Percentiles rank a stretch among this genome's conserved stretches.
Evolutionary conservation across 768 basidiomycete species (phyloP).

Genomic region (Lactarius hatsudake): DNA sequence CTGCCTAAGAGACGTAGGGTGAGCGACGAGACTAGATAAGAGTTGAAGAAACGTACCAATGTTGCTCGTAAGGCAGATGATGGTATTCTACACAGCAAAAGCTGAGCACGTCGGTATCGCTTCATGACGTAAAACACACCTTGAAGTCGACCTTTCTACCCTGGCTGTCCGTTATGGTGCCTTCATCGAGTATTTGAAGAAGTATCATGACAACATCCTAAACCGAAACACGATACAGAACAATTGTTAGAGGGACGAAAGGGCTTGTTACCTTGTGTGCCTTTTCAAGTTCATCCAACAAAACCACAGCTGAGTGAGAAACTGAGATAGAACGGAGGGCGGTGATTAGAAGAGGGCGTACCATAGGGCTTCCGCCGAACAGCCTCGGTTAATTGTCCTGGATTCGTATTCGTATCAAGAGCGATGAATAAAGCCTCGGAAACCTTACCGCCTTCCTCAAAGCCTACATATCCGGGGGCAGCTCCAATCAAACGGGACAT

Average conservation of each 20-base stretch:
- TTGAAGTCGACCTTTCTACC: slow-evolving; percentile 92
- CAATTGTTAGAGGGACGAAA: background rate
- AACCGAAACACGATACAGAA: background rate
- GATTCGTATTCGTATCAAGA: background rate
- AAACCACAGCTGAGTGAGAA: slow-evolving; percentile 48
- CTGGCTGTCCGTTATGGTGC: slow-evolving; percentile 85
- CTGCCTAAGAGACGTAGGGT: slow-evolving; percentile 35
- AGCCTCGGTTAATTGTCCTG: slow-evolving; percentile 63
- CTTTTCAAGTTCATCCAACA: slow-evolving; percentile 67
- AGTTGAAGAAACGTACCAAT: slow-evolving; percentile 45
- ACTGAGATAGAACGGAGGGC: background rate
- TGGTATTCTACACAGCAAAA: slow-evolving; percentile 63
- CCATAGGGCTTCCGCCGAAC: slow-evolving; percentile 60
- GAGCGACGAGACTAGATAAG: background rate
- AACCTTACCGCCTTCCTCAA: slow-evolving; percentile 61
- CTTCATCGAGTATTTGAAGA: slow-evolving; percentile 89
- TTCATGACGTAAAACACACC: slow-evolving; percentile 36
- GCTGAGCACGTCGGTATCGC: background rate
- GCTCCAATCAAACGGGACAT: slow-evolving; percentile 90
- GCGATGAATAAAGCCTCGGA: background rate
- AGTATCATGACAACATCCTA: slow-evolving; percentile 88
- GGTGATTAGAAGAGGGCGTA: slow-evolving; percentile 27
- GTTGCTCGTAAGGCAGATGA: slow-evolving; percentile 88
- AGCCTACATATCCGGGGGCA: slow-evolving; percentile 86
- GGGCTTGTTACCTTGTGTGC: slow-evolving; percentile 68